Conservation (phyloP, 2,329 filamentous ascomycete species). For the Magnaporthales sp. region DNA sequence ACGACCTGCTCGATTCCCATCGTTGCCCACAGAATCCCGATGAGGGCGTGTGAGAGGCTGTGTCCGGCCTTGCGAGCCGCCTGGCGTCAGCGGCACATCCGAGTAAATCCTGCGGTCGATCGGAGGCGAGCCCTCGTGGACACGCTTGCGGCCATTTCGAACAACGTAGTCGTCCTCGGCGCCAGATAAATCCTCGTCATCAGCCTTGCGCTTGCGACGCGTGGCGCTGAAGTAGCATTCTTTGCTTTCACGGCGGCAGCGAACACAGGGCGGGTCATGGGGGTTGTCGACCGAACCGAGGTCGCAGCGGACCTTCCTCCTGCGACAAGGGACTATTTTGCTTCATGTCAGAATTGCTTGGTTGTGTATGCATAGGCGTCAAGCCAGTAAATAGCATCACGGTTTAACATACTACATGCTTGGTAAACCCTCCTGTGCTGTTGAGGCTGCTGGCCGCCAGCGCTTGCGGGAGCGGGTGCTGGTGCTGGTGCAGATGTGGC, state of each 20-base stretch:
- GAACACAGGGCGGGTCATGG: slow-evolving; percentile 84
- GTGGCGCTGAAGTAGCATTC: slow-evolving; percentile 96
- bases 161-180: slow-evolving; percentile 58
- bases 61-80: slow-evolving; percentile 54
- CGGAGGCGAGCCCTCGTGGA: slow-evolving; percentile 35
- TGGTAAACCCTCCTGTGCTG: slow-evolving; percentile 52
- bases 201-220: slow-evolving; percentile 78
- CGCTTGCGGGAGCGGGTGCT: slow-evolving; percentile 24
- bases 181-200: slow-evolving; percentile 35
- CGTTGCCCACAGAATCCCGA: slow-evolving; percentile 16
- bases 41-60: slow-evolving; percentile 59
- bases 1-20: not conserved
- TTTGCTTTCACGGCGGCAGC: slow-evolving; percentile 90
- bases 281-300: slow-evolving; percentile 81
- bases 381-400: not conserved
- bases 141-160: slow-evolving; percentile 65
- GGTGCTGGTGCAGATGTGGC: slow-evolving; percentile 7
- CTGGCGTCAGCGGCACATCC: slow-evolving; percentile 54
- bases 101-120: slow-evolving; percentile 36
- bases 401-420: slow-evolving; percentile 33
- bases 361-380: not conserved
- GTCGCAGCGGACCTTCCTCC: slow-evolving; percentile 54
- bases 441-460: not conserved
- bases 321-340: slow-evolving; percentile 41
- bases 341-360: not conserved